Evolutionary conservation across 495 filamentous ascomycete species (phyloP), one percentile per base, ranked within the genome.

Genomic region (Pseudevernia furfuracea): DNA sequence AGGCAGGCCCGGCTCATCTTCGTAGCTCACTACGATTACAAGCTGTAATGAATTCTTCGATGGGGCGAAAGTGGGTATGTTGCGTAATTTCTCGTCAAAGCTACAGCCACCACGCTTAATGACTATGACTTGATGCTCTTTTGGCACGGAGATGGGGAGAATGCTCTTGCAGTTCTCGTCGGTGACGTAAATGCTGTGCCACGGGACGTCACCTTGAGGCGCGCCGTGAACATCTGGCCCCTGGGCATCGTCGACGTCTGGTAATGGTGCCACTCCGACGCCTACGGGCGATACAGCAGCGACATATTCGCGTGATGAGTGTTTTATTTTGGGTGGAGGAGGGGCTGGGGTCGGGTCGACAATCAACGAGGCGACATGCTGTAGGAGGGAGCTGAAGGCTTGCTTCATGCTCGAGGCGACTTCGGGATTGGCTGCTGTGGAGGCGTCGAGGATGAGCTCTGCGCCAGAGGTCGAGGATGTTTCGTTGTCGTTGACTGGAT

Each of bases 41-140:
- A 98, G 80, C 73, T 96, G 89, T 14, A 96, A 74, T 0, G 84
- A 76, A 14, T 68, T 67, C 4, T 80, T 72, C 0, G 78, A 78
- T 14, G 62, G 57, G 2, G 85, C 76, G 71, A 84, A 91, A 14
- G 85, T 83, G 17, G 94, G 91, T 44, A 98, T 90, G 67, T 90
- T 92, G 32, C 80, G 79, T 0, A 97, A 77, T 71, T 98, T 98
- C 39, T 88, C 78, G 10, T 81, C 83, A 74, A 97, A 97, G 46
- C 79, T 88, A 76, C 94, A 98, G 4, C 84, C 86, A 25, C 94
- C 94, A 28, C 94, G 87, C 39, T 84, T 86, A 64, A 97, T 81
- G 34, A 97, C 82, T 63, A 98, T 83, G 21, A 97, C 79, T 66
- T 96, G 85, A 73, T 95, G 81, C n/a, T 76, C 78, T 19, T 83